Base-by-base conservation (phyloP, 208 protist species). In the Trypanosoma brucei region DNA sequence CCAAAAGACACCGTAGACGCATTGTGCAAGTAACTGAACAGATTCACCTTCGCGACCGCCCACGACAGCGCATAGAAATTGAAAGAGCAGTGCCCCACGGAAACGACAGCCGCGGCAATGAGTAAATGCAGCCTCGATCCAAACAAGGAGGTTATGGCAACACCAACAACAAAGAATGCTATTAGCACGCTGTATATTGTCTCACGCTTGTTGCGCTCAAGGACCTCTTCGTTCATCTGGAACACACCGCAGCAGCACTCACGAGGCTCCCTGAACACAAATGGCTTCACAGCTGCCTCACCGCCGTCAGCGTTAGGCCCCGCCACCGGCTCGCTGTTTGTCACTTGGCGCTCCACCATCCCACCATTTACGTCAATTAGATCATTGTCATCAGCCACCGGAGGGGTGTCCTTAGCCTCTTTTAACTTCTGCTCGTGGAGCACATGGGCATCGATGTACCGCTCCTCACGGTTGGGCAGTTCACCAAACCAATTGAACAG, bases 41-140 rank as follows among this genome's bases (percentile, higher is more conserved):
- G 56, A 62, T 85, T 88, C 31, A 76, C 80, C 65, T 86, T 88
- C 36, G 86, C 83, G 46, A 88, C 75, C 31, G 80, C 58, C 14
- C 75, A 58, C 54, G 86, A 83, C 6, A 93, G 70, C 3, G 80
- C 75, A 70, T 75, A 88, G 69, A 90, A 92, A 57, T 78, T 77
- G 37, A 65, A 70, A 35, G 35, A 22, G 59, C 70, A 82, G 50
- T 76, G 79, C 39, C 52, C 62, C 35, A 78, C 44, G n/a, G 79
- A 75, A 59, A 87, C 78, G 9, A 63, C 59, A 46, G 78, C 57
- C 48, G 60, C 75, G 38, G 65, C 46, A 62, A 75, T 62, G 14
- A 88, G 59, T 49, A 80, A 50, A 39, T 68, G 55, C n/a, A 71
- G 58, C 40, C 50, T 78, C 8, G 75, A 70, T 34, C 67, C 72